phyloP scores from a whole-genome alignment of 2,329 filamentous ascomycete genomes.

The Juglanconis juglandina region DNA sequence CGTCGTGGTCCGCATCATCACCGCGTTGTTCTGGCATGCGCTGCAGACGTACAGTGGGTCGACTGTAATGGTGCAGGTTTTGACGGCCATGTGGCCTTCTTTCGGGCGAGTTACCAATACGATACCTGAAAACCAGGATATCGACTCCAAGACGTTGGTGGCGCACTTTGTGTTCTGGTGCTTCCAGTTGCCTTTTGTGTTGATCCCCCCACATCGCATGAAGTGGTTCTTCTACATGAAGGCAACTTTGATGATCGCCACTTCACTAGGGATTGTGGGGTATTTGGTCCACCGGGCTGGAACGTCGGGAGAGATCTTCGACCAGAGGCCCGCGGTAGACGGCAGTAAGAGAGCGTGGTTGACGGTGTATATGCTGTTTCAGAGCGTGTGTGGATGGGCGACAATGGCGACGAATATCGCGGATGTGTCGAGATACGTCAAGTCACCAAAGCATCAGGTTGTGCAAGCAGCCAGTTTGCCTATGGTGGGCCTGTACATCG shows the following conservation, averaged over 20 bases:
- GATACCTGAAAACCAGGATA: conserved; percentile 34
- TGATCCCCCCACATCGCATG: conserved; percentile 26
- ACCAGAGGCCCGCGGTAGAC: conserved; percentile 15
- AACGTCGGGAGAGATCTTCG: conserved; percentile 21
- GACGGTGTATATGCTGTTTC: background rate
- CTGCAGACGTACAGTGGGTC: conserved; percentile 30
- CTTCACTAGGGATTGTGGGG: conserved; percentile 21
- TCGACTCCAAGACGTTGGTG: conserved; percentile 23
- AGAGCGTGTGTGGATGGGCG: background rate
- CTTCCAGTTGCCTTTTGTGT: conserved; percentile 26
- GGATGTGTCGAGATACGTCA: conserved; percentile 22
- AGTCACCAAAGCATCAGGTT: conserved; percentile 18
- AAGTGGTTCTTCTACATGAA: conserved; percentile 24
- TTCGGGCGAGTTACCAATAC: conserved; percentile 38
- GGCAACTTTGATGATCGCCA: conserved; percentile 19
- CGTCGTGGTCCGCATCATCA: conserved; percentile 30
- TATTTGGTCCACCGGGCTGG: conserved; percentile 16
- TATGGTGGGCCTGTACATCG: conserved; percentile 27
- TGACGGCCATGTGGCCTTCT: conserved; percentile 38
- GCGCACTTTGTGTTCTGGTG: conserved; percentile 26
- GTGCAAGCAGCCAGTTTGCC: conserved; percentile 19
- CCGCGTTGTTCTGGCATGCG: conserved; percentile 34
- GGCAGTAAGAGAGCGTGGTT: conserved; percentile 19
- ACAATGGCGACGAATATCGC: conserved; percentile 2
- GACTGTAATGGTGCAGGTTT: conserved; percentile 28